Conservation (phyloP, 345 rosid genomes). For the Erysimum cheiranthoides region DNA sequence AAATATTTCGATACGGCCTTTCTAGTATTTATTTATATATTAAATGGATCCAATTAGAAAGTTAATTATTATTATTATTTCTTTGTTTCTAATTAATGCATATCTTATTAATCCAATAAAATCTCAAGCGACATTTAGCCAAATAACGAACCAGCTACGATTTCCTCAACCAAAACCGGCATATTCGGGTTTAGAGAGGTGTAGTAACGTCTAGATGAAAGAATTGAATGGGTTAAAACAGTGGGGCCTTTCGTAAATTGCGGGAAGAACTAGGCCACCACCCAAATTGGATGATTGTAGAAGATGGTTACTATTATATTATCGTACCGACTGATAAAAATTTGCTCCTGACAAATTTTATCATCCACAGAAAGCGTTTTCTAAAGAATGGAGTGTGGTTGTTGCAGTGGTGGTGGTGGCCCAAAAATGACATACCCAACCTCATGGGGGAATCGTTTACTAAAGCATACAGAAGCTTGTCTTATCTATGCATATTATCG, state of each 20-base stretch:
- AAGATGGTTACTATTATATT: constrained; percentile 26
- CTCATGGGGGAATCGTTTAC: constrained; percentile 26
- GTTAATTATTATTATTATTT: background rate
- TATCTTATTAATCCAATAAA: background rate
- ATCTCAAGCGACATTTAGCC: background rate
- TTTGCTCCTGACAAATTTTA: constrained; percentile 22
- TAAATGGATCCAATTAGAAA: background rate
- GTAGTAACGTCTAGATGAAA: constrained; percentile 34
- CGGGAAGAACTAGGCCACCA: constrained; percentile 24
- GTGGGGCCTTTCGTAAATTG: constrained; percentile 33
- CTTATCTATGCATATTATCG: background rate
- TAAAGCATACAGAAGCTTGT: constrained; percentile 15
- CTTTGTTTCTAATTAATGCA: background rate
- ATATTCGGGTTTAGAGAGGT: constrained; percentile 9
- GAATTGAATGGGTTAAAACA: constrained; percentile 2
- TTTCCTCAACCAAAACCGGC: constrained; percentile 6
- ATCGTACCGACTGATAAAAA: constrained; percentile 29
- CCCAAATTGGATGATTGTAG: constrained; percentile 41
- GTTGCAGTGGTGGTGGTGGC: constrained; percentile 42
- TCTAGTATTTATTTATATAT: background rate
- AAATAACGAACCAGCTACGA: background rate
- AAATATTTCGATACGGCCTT: background rate
- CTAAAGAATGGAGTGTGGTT: constrained; percentile 28
- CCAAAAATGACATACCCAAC: constrained; percentile 22
- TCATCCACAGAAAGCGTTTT: constrained; percentile 37